Evolutionary conservation across 306 rosid genomes (phyloP).

Genomic region (Ceratonia siliqua): DNA sequence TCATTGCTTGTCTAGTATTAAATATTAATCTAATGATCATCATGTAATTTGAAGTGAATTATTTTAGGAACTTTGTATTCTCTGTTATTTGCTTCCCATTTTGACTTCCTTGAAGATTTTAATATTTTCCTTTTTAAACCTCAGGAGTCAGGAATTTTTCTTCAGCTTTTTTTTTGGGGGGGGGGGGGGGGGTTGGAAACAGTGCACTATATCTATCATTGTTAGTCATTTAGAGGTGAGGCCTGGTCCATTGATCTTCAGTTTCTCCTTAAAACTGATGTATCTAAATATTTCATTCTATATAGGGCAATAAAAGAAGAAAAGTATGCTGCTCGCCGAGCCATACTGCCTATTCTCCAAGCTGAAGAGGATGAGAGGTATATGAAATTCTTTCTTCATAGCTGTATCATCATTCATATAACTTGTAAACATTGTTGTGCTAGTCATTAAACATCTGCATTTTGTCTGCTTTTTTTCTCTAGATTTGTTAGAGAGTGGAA

Average conservation of each 20-base stretch:
- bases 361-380: slow-evolving; percentile 99
- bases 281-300: slow-evolving; percentile 24
- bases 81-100: slow-evolving; percentile 7
- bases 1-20: neutral
- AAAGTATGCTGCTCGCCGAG: slow-evolving; percentile 87
- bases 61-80: neutral
- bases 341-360: slow-evolving; percentile 88
- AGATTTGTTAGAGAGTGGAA: slow-evolving; percentile 98
- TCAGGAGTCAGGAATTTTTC: neutral
- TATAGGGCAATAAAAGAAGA: slow-evolving; percentile 89
- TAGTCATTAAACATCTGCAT: slow-evolving; percentile 2
- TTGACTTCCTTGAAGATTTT: neutral
- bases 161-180: neutral
- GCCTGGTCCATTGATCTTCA: neutral
- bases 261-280: slow-evolving; percentile 16
- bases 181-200: neutral
- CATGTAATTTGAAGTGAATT: neutral
- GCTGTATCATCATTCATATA: neutral
- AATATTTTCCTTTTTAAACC: neutral
- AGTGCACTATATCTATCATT: neutral
- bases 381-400: neutral
- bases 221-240: slow-evolving; percentile 2
- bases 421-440: neutral
- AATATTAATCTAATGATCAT: neutral
- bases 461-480: slow-evolving; percentile 21